Percentiles rank a stretch among this genome's conserved stretches.
Conservation (phyloP, 2,329 filamentous ascomycete species). For the Calonectria ilicicola region DNA sequence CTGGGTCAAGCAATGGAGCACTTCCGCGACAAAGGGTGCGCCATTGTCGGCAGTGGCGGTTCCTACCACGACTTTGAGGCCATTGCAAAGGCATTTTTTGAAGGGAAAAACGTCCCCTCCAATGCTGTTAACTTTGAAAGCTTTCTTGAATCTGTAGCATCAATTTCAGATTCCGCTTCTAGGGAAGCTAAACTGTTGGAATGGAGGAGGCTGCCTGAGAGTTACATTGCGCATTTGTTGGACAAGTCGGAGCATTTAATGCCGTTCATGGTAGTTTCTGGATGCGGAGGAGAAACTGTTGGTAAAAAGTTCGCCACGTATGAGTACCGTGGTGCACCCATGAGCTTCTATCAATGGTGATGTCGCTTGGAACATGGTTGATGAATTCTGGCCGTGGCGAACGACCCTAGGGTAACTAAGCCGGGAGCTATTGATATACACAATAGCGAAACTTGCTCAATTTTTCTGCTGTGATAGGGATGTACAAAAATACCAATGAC, state of each 20-base stretch:
- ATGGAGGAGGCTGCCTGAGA: neutral
- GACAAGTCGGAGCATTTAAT: neutral
- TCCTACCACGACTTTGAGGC: neutral
- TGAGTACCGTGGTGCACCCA: neutral
- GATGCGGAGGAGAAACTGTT: neutral
- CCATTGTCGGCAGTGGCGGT: neutral
- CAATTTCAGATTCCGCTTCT: neutral
- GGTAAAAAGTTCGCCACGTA: neutral
- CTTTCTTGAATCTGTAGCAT: neutral
- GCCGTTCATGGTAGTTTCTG: neutral
- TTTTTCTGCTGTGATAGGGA: too few relatives aligned
- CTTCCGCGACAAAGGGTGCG: neutral
- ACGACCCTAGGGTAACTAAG: too few relatives aligned
- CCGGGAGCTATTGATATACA: too few relatives aligned
- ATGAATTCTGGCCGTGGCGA: too few relatives aligned
- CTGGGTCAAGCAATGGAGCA: neutral
- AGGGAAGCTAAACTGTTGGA: neutral
- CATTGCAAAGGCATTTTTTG: neutral
- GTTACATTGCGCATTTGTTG: neutral
- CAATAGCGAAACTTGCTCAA: too few relatives aligned
- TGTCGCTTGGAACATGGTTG: too few relatives aligned
- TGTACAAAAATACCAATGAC: too few relatives aligned
- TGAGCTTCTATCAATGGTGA: conserved; percentile 2
- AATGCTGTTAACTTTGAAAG: neutral
- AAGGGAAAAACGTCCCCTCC: neutral